Percentiles rank a stretch among this genome's conserved stretches.
These are phyloP conservation scores for Hymenochaete sp. DNA, from an alignment of 1,284 basidiomycete species.

Conservation along the genomic window DNA sequence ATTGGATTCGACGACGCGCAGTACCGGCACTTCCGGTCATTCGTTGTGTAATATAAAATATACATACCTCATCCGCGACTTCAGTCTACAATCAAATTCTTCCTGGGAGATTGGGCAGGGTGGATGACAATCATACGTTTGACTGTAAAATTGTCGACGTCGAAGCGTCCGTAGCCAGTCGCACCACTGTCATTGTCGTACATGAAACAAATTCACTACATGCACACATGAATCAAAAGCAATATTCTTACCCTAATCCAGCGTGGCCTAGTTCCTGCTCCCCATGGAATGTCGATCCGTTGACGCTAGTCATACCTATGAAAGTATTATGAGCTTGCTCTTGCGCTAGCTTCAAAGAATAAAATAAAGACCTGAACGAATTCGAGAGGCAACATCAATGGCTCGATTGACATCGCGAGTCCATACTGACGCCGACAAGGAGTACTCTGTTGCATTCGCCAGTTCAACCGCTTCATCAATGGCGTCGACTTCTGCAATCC, in stretches of 20 bases:
- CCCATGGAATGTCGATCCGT: slow-evolving; percentile 26
- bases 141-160: slow-evolving; percentile 43
- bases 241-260: slow-evolving; percentile 29
- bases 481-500: slow-evolving; percentile 38
- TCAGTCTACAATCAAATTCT: too few relatives aligned
- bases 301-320: slow-evolving; percentile 26
- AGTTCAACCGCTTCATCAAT: slow-evolving; percentile 46
- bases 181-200: slow-evolving; percentile 32
- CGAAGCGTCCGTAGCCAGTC: slow-evolving; percentile 47
- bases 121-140: slow-evolving; percentile 35
- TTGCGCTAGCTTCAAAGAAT: background rate
- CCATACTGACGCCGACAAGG: slow-evolving; percentile 46
- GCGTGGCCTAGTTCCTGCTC: slow-evolving; percentile 22
- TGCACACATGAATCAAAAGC: too few relatives aligned
- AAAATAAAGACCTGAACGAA: slow-evolving; percentile 36
- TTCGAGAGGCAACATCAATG: slow-evolving; percentile 38
- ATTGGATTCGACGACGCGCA: too few relatives aligned
- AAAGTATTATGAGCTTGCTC: background rate
- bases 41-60: too few relatives aligned
- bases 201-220: too few relatives aligned
- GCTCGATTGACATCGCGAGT: slow-evolving; percentile 40
- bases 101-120: slow-evolving; percentile 27
- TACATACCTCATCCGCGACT: too few relatives aligned
- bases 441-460: slow-evolving; percentile 48
- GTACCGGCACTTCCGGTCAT: too few relatives aligned